These are phyloP conservation scores for Graphilbum fragrans DNA, from an alignment of 2,329 filamentous ascomycete species.

Conservation along the genomic window DNA sequence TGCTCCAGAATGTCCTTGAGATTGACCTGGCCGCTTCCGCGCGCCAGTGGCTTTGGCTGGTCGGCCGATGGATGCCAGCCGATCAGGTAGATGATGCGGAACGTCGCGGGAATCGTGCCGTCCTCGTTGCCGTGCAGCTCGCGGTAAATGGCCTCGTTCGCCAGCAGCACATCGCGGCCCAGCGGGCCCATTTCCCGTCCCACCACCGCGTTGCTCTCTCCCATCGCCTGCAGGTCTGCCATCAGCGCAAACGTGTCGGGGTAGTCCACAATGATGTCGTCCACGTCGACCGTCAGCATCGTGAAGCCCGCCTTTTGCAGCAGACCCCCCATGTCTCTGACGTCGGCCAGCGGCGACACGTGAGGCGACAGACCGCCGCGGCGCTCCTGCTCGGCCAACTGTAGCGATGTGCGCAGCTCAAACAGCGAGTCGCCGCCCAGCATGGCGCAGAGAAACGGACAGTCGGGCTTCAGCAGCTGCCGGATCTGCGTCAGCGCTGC, in stretches of 20 bases:
- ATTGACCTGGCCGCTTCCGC: conserved; percentile 78
- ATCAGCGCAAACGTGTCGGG: conserved; percentile 83
- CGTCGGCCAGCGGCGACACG: conserved; percentile 83
- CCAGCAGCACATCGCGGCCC: conserved; percentile 70
- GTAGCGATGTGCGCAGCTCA: conserved; percentile 84
- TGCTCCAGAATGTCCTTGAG: conserved; percentile 65
- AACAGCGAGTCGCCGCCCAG: conserved; percentile 89
- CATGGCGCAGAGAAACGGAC: conserved; percentile 91
- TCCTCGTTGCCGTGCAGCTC: conserved; percentile 76
- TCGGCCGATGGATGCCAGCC: conserved; percentile 82
- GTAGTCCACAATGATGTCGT: conserved; percentile 93
- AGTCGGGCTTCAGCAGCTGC: conserved; percentile 75
- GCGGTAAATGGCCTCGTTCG: conserved; percentile 78
- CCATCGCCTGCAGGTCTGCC: conserved; percentile 92
- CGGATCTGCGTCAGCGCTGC: conserved; percentile 77
- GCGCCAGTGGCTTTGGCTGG: conserved; percentile 66
- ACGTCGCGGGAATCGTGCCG: conserved; percentile 74
- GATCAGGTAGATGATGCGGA: conserved; percentile 96
- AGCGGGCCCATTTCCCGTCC: conserved; percentile 73
- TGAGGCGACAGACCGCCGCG: conserved; percentile 85
- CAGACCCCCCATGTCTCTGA: conserved; percentile 79
- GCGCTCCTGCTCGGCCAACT: conserved; percentile 83
- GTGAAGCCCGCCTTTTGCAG: conserved; percentile 84
- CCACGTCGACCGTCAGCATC: conserved; percentile 90
- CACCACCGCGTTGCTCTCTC: conserved; percentile 80